phyloP scores from a whole-genome alignment of 345 rosid genomes.

The Camelina laxa region DNA sequence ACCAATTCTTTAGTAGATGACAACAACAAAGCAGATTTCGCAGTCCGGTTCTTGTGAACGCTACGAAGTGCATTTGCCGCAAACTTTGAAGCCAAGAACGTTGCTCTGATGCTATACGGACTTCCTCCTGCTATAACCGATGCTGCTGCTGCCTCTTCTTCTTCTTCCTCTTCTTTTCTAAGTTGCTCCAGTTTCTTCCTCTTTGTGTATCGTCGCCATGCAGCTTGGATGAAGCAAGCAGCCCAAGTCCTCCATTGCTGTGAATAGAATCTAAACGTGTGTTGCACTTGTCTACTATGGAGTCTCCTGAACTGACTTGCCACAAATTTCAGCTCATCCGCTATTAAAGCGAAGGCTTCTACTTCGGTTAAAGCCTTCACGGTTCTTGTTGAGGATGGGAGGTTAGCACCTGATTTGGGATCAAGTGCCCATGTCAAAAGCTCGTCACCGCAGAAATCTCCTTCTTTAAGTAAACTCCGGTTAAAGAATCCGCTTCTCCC shows the following conservation, averaged over 20 bases:
- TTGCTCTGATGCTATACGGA: conserved; percentile 81
- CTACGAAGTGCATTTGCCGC: conserved; percentile 95
- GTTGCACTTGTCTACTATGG: conserved; percentile 95
- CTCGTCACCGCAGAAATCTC: conserved; percentile 98
- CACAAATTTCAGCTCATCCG: conserved; percentile 90
- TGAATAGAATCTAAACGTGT: conserved; percentile 94
- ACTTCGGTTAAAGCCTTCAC: conserved; percentile 87
- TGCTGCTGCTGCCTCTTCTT: conserved; percentile 40
- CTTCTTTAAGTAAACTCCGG: conserved; percentile 73
- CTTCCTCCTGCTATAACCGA: conserved; percentile 53
- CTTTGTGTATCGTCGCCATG: conserved; percentile 86
- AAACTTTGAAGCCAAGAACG: conserved; percentile 84
- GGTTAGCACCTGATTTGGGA: conserved; percentile 81
- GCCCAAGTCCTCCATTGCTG: conserved; percentile 99
- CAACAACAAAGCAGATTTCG: conserved; percentile 44
- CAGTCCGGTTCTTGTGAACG: conserved; percentile 74
- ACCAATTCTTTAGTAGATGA: conserved; percentile 68
- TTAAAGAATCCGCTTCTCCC: conserved; percentile 96
- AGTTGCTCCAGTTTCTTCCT: conserved; percentile 80
- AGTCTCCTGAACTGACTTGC: conserved; percentile 93
- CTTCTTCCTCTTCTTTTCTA: conserved; percentile 74
- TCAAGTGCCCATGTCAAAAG: conserved; percentile 96
- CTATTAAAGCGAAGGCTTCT: conserved; percentile 87
- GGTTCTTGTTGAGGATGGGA: conserved; percentile 92
- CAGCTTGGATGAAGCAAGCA: conserved; percentile 94